phyloP scores from a whole-genome alignment of 805 yeast species.

The Saturnispora dispora region DNA sequence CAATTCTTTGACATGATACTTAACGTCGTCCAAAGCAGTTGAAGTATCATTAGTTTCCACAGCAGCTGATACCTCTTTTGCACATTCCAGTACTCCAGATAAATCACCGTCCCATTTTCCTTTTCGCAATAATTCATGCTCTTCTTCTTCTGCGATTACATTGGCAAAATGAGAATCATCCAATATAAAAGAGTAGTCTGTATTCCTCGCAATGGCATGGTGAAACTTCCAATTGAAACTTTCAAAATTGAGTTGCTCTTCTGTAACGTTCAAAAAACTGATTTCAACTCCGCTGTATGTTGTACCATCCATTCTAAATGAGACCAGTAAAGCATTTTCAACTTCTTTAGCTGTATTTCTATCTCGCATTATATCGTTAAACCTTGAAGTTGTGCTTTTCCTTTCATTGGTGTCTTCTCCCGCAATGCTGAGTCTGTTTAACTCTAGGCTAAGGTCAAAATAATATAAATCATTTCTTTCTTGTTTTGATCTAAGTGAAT shows the following conservation, averaged over 20 bases:
- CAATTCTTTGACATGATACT: conserved; percentile 1
- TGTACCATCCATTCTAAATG: conserved; percentile 54
- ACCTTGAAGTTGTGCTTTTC: not conserved
- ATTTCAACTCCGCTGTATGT: conserved; percentile 60
- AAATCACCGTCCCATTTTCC: not conserved
- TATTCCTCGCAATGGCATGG: conserved; percentile 30
- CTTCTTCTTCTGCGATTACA: conserved; percentile 9
- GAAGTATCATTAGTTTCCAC: conserved; percentile 5
- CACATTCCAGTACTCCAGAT: not conserved
- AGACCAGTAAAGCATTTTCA: conserved; percentile 14
- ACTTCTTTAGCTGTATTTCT: not conserved
- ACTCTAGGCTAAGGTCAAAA: conserved; percentile 24
- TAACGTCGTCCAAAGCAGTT: conserved; percentile 10
- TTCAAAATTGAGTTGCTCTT: conserved; percentile 43
- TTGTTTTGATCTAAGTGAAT: conserved; percentile 23
- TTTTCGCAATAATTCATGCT: not conserved
- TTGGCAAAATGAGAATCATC: conserved; percentile 18
- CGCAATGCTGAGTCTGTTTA: conserved; percentile 16
- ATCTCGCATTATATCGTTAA: conserved; percentile 28
- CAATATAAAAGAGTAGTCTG: conserved; percentile 24
- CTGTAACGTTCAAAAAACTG: conserved; percentile 58
- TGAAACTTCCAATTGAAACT: conserved; percentile 78
- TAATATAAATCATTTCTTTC: conserved; percentile 28
- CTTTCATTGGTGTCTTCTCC: not conserved
- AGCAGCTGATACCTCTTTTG: conserved; percentile 1